Percentiles rank a stretch among this genome's conserved stretches.
These are phyloP conservation scores for Phytophthora foliorum DNA, from an alignment of 352 stramenopile species.

Conservation along the genomic window DNA sequence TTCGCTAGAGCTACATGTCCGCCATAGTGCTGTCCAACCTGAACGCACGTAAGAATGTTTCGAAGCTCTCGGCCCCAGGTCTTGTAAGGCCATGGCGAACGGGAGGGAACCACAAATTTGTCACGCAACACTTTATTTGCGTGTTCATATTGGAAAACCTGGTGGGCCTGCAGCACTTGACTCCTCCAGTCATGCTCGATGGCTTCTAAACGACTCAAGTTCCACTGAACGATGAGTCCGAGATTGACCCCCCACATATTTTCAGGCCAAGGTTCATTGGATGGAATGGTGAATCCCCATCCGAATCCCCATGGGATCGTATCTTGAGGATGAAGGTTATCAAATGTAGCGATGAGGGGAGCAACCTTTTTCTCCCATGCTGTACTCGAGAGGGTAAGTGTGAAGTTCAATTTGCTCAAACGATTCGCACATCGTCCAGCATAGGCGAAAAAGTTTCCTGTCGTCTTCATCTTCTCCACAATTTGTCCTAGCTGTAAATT, in stretches of 20 bases:
- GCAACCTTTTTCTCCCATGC: constrained; percentile 36
- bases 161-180: constrained; percentile 32
- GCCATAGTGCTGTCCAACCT: constrained; percentile 32
- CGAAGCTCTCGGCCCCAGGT: constrained; percentile 34
- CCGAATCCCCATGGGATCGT: constrained; percentile 19
- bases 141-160: constrained; percentile 39
- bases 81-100: constrained; percentile 35
- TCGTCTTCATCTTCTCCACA: constrained; percentile 32
- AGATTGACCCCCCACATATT: constrained; percentile 37
- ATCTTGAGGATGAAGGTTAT: constrained; percentile 27
- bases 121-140: constrained; percentile 30
- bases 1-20: constrained; percentile 31
- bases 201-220: constrained; percentile 23
- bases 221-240: constrained; percentile 36
- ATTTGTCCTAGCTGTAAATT: constrained; percentile 37
- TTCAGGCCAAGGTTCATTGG: constrained; percentile 36
- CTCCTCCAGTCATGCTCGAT: constrained; percentile 38
- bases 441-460: constrained; percentile 30
- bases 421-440: constrained; percentile 21
- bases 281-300: constrained; percentile 26
- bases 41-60: constrained; percentile 28
- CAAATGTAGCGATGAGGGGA: constrained; percentile 35
- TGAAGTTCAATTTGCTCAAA: constrained; percentile 31
- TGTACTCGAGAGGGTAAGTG: constrained; percentile 20
- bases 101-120: constrained; percentile 38